phyloP scores from a whole-genome alignment of 192 early-diverging fungal genomes.

The Globomyces pollinis-pini region DNA sequence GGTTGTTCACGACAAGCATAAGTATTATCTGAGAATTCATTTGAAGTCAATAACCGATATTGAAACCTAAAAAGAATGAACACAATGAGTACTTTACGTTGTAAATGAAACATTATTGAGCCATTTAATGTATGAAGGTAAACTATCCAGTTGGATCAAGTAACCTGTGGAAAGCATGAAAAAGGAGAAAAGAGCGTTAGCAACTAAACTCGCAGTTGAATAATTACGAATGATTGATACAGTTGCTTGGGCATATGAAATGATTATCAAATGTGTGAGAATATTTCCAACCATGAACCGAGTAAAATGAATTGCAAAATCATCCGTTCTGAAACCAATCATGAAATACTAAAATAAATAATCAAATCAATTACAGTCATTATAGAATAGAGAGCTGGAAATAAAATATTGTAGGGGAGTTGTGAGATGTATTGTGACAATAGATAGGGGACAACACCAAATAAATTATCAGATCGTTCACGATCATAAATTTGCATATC shows the following conservation, averaged over 20 bases:
- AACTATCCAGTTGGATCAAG: background rate
- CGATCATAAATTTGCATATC: conserved; percentile 42
- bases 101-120: background rate
- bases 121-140: background rate
- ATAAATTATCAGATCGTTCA: conserved; percentile 41
- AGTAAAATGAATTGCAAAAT: conserved; percentile 24
- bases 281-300: conserved; percentile 18
- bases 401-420: conserved; percentile 17
- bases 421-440: conserved; percentile 31
- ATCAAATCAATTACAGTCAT: no score
- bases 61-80: conserved; percentile 22
- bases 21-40: conserved; percentile 33
- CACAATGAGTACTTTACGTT: no score
- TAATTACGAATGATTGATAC: conserved; percentile 33
- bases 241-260: conserved; percentile 23
- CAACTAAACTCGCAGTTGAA: conserved; percentile 32
- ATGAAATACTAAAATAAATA: conserved; percentile 41
- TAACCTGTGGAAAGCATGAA: conserved; percentile 20
- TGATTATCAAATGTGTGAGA: conserved; percentile 18
- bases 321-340: conserved; percentile 32
- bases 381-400: conserved; percentile 21
- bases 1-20: conserved; percentile 26
- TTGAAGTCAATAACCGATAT: conserved; percentile 26
- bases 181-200: conserved; percentile 29
- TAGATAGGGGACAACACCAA: conserved; percentile 32